Conservation (phyloP, 257 asterid genomes). For the Nicotiana noctiflora region DNA sequence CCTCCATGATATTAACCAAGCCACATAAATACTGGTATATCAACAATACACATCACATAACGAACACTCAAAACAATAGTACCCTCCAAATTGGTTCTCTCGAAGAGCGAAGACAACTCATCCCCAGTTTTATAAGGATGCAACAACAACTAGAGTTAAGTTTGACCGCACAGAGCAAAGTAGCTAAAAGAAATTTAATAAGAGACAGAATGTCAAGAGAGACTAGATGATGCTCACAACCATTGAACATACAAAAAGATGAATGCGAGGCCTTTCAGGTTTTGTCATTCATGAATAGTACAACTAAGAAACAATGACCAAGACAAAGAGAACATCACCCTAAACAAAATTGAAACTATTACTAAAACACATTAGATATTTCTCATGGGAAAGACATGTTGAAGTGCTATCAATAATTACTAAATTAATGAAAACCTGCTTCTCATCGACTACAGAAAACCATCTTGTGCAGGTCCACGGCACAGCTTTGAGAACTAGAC, state of each 20-base stretch:
- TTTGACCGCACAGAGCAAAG: background rate
- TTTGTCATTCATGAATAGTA: slow-evolving; percentile 3
- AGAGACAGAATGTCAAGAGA: background rate
- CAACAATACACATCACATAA: background rate
- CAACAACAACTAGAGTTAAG: background rate
- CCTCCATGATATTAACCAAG: background rate
- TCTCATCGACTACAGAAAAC: slow-evolving; percentile 9
- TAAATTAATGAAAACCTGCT: slow-evolving; percentile 14
- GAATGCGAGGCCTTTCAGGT: background rate
- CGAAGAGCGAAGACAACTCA: background rate
- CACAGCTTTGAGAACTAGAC: slow-evolving; percentile 31
- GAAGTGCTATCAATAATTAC: slow-evolving; percentile 16
- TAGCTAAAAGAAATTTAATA: background rate
- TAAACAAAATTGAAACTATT: slow-evolving; percentile 15
- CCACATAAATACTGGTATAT: background rate
- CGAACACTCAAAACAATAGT: background rate
- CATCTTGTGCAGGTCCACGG: slow-evolving; percentile 11
- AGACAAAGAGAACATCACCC: background rate
- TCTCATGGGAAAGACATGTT: slow-evolving; percentile 13
- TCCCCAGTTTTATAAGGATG: background rate
- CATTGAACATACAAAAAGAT: background rate
- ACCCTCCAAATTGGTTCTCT: background rate
- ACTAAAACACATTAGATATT: slow-evolving; percentile 19
- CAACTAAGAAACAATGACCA: background rate
- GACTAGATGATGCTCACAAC: background rate